Evolutionary conservation across 257 asterid species (phyloP), one percentile per base, ranked within the genome.

Genomic region (Phtheirospermum japonicum): DNA sequence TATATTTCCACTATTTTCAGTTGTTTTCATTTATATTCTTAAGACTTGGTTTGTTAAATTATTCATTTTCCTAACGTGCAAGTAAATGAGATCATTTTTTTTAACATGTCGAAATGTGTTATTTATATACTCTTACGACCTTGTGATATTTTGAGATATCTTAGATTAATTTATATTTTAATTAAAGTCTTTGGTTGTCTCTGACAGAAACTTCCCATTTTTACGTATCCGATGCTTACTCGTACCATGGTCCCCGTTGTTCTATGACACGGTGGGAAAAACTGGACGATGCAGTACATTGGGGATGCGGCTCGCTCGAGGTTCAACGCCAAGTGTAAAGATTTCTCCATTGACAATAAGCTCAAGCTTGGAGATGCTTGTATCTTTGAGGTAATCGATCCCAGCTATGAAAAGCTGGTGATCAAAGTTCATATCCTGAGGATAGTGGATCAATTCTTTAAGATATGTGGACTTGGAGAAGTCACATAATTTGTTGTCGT

Each of bases 381-480:
- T 68, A 76, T 82, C 23, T 85, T 85, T 42, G 89, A 85, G 65
- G 71, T 80, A 2, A 59, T 62, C 43, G 82, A 80, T 30, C 13
- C 56, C 42, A 68, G 61, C 59, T 0, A 0, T 4, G 8, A 9
- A 17, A 36, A 40, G 9, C 20, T 73, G 4, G 59, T 39, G 55
- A 73, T 76, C 51, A 76, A 62, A 51, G 89, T 78, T 39, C 69
- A 65, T 59, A 61, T 80, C 66, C 64, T 76, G 19, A 71, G 72
- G 62, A n/a, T n/a, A n/a, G n/a, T n/a, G n/a, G n/a, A n/a, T n/a
- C n/a, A n/a, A n/a, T n/a, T n/a, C n/a, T n/a, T n/a, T n/a, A n/a
- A n/a, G n/a, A n/a, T n/a, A n/a, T n/a, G n/a, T n/a, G n/a, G n/a
- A n/a, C n/a, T n/a, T n/a, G n/a, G n/a, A n/a, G n/a, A n/a, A n/a